Base-by-base conservation (phyloP, 352 stramenopile genomes). In the Pythium vanterpoolii region DNA sequence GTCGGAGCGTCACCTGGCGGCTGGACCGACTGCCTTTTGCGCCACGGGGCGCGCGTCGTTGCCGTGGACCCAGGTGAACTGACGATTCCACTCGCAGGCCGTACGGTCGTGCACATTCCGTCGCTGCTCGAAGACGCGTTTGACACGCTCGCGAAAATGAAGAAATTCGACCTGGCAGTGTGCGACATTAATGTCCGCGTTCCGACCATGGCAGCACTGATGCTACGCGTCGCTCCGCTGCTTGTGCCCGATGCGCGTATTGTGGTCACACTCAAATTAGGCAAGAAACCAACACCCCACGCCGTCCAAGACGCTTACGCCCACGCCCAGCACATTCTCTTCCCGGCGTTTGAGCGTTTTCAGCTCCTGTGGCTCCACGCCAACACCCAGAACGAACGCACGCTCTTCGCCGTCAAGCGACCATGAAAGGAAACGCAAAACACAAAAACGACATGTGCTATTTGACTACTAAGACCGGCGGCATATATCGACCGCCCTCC, bases 1-100 rank as follows among this genome's bases (percentile, higher is more conserved):
- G 68, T 87, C 40, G 77, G 74, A 5, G 74, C 77, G 10, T 83
- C 77, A 1, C 77, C 77, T 8, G 73, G 77, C 18, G 77, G 74
- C 16, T 87, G 77, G 77, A 87, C 77, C 7, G 66, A 81, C 27
- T 85, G 74, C 43, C 62, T 87, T 2, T 24, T 78, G 24, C 51
- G 56, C 11, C 49, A 76, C 47, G 73, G 77, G 8, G 74, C 77
- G 3, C 57, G 59, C 16, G 77, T 87, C 26, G 72, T 85, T 8
- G 72, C 74, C 26, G 71, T 87, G 34, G 74, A 87, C 48, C 77
- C 74, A 8, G 77, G 74, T 19, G 62, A 76, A 45, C 62, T 87
- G 34, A 76, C 61, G 23, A 83, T 86, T 52, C 34, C 53, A 5
- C 34, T 73, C 9, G 31, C 21, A 0, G 40, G 58, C 11, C 59